Conservation (phyloP, 176 grass and related monocot genomes). For the Oryza officinalis region DNA sequence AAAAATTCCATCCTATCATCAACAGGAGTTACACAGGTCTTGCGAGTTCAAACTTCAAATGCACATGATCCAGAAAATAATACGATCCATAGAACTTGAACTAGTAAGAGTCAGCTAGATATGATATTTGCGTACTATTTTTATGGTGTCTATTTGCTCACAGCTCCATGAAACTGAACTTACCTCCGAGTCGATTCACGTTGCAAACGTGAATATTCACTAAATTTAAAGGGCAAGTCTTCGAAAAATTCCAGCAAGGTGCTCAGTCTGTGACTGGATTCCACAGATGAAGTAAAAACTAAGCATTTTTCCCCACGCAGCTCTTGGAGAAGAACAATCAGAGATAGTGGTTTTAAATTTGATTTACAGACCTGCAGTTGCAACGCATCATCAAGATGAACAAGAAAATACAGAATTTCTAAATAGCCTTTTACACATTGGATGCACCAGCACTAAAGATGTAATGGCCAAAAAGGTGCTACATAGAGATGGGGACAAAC, state of each 20-base stretch:
- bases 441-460: neutral
- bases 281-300: slow-evolving; percentile 92
- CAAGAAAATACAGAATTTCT: neutral
- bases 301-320: slow-evolving; percentile 73
- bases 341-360: slow-evolving; percentile 80
- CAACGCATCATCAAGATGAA: slow-evolving; percentile 21
- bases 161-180: slow-evolving; percentile 5
- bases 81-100: slow-evolving; percentile 7
- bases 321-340: slow-evolving; percentile 82
- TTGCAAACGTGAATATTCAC: slow-evolving; percentile 89
- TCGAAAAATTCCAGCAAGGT: slow-evolving; percentile 76
- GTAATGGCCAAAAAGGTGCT: neutral
- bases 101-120: neutral
- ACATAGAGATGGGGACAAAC: slow-evolving; percentile 39
- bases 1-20: neutral
- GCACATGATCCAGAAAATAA: neutral
- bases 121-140: neutral
- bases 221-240: slow-evolving; percentile 79
- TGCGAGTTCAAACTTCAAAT: neutral
- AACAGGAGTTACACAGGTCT: neutral
- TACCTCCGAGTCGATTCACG: slow-evolving; percentile 87
- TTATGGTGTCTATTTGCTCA: neutral
- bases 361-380: slow-evolving; percentile 76
- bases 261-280: slow-evolving; percentile 89
- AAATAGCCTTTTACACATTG: slow-evolving; percentile 8